Evolutionary conservation across 2,329 filamentous ascomycete genomes (phyloP).

Genomic region (Elsinoe ampelina): DNA sequence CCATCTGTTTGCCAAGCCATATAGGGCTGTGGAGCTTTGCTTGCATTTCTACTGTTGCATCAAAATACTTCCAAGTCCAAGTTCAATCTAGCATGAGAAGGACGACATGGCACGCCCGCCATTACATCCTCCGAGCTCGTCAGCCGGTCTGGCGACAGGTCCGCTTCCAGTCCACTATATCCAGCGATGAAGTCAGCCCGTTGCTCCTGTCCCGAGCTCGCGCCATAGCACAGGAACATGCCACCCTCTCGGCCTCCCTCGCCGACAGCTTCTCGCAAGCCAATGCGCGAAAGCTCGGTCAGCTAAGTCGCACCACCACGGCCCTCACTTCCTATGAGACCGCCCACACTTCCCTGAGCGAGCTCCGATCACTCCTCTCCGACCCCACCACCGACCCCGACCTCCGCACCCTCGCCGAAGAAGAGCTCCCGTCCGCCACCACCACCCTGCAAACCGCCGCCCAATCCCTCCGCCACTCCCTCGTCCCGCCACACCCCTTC

Average conservation of each 20-base stretch:
- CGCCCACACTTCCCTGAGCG: slow-evolving; percentile 50
- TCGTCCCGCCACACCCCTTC: slow-evolving; percentile 85
- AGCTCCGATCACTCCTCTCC: slow-evolving; percentile 67
- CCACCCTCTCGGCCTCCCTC: slow-evolving; percentile 43
- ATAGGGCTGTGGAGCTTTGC: too few relatives aligned
- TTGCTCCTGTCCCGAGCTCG: slow-evolving; percentile 48
- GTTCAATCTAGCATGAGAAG: slow-evolving; percentile 5
- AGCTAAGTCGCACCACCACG: slow-evolving; percentile 43
- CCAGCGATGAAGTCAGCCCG: slow-evolving; percentile 38
- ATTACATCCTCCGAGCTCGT: background rate
- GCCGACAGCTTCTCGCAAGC: slow-evolving; percentile 46
- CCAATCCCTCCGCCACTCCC: slow-evolving; percentile 59
- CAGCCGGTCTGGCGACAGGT: background rate
- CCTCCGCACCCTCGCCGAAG: slow-evolving; percentile 48
- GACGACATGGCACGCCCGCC: slow-evolving; percentile 6
- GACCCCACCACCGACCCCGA: slow-evolving; percentile 55
- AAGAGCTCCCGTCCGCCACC: slow-evolving; percentile 62
- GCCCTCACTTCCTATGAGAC: slow-evolving; percentile 50
- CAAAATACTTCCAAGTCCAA: background rate
- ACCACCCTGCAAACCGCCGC: slow-evolving; percentile 54
- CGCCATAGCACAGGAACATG: slow-evolving; percentile 46
- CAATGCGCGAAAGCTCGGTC: slow-evolving; percentile 49
- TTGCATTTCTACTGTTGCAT: too few relatives aligned
- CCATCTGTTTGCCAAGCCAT: too few relatives aligned
- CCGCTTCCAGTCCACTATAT: slow-evolving; percentile 1